Percentiles rank a stretch among this genome's conserved stretches.
phyloP scores from a whole-genome alignment of 768 basidiomycete species.

The Pisolithus tinctorius region DNA sequence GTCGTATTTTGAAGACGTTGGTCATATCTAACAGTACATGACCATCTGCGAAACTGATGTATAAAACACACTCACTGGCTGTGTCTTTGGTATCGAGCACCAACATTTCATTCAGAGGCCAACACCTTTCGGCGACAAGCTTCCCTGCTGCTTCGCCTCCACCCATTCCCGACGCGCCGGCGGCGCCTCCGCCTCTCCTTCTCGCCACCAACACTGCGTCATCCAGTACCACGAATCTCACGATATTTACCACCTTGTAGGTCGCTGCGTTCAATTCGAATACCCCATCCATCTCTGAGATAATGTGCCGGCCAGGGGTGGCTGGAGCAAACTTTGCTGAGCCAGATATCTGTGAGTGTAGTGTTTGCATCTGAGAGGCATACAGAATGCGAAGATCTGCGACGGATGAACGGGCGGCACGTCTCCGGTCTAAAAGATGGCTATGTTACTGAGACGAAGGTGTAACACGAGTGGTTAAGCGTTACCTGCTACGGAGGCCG shows the following conservation, averaged over 20 bases:
- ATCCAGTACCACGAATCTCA: constrained; percentile 86
- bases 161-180: constrained; percentile 52
- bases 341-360: constrained; percentile 89
- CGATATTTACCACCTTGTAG: constrained; percentile 83
- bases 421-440: constrained; percentile 39
- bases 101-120: constrained; percentile 89
- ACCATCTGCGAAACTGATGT: constrained; percentile 1
- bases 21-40: constrained; percentile 51
- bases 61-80: constrained; percentile 51
- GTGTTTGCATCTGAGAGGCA: constrained; percentile 86
- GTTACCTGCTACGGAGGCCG: constrained; percentile 54
- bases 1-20: constrained; percentile 94
- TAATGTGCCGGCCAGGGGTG: constrained; percentile 85
- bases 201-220: constrained; percentile 87
- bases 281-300: constrained; percentile 79
- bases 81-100: constrained; percentile 96
- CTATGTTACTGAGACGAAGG: constrained; percentile 31
- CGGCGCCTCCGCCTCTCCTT: constrained; percentile 55
- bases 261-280: constrained; percentile 88
- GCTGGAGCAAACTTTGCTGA: constrained; percentile 92
- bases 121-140: constrained; percentile 89
- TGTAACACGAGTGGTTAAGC: constrained; percentile 7
- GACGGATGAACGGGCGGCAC: constrained; percentile 81
- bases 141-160: constrained; percentile 56
- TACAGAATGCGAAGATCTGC: constrained; percentile 93